Percentiles rank a stretch among this genome's conserved stretches.
Conservation (phyloP, 1,284 basidiomycete genomes). For the Ustilago cynodontis region DNA sequence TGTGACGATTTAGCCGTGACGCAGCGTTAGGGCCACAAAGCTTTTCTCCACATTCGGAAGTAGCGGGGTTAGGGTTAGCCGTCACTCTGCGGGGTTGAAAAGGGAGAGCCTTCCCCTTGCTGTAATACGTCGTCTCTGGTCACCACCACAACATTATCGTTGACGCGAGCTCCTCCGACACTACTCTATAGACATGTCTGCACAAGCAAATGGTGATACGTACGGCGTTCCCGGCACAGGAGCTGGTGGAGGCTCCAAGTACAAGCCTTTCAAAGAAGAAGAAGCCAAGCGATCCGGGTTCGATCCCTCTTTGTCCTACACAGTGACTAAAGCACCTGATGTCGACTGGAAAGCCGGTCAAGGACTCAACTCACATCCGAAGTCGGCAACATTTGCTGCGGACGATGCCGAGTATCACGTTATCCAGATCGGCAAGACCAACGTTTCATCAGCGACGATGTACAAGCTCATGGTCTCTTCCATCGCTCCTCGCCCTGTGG, state of each 20-base stretch:
- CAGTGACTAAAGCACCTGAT: conserved; percentile 40
- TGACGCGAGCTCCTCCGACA: not conserved
- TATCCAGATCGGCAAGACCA: conserved; percentile 54
- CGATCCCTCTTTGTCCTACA: conserved; percentile 42
- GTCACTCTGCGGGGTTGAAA: not conserved
- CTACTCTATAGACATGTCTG: conserved; percentile 13
- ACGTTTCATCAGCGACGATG: conserved; percentile 38
- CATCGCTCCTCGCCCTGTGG: conserved; percentile 60
- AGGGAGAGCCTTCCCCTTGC: not conserved
- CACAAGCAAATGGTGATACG: conserved; percentile 16
- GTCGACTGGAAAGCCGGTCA: conserved; percentile 48
- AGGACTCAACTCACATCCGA: conserved; percentile 55
- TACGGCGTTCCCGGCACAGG: conserved; percentile 48
- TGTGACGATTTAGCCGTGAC: conserved; percentile 10
- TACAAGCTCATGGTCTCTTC: conserved; percentile 62
- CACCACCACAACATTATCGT: not conserved
- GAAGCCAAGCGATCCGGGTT: conserved; percentile 36
- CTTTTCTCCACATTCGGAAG: conserved; percentile 20
- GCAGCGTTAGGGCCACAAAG: too few species aligned
- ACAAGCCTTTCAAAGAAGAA: conserved; percentile 49
- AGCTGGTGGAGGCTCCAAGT: conserved; percentile 43
- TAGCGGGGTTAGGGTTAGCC: conserved; percentile 24
- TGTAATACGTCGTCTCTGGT: not conserved
- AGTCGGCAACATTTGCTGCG: conserved; percentile 16
- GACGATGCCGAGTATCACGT: conserved; percentile 48